phyloP scores from a whole-genome alignment of 108 stramenopile species.

The Skeletonema tropicum region DNA sequence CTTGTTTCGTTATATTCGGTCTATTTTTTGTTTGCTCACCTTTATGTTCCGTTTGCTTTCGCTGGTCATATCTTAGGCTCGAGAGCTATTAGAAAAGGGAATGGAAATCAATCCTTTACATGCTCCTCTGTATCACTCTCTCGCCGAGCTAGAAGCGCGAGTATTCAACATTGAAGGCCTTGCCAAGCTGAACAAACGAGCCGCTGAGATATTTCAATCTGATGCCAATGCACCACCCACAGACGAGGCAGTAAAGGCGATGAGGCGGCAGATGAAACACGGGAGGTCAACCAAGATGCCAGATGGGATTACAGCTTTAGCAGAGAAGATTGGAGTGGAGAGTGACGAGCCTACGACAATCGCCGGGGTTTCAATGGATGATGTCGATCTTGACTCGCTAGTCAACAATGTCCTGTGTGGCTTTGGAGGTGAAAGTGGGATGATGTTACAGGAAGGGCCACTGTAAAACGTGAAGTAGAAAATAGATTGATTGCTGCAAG shows the following conservation, averaged over 20 bases:
- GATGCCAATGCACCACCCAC: slow-evolving; percentile 61
- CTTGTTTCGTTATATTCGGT: neutral
- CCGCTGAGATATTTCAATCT: slow-evolving; percentile 66
- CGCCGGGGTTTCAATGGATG: slow-evolving; percentile 22
- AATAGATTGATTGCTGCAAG: neutral
- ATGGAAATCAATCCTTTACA: slow-evolving; percentile 79
- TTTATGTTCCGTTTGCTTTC: neutral
- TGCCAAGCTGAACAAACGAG: slow-evolving; percentile 72
- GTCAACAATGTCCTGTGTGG: slow-evolving; percentile 38
- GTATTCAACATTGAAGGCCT: slow-evolving; percentile 87
- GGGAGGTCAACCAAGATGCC: slow-evolving; percentile 36
- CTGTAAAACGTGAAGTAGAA: neutral
- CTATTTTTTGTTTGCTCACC: neutral
- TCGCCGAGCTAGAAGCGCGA: slow-evolving; percentile 86
- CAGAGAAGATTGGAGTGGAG: slow-evolving; percentile 65
- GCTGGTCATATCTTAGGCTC: slow-evolving; percentile 35
- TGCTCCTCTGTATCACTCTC: slow-evolving; percentile 85
- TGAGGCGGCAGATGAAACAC: slow-evolving; percentile 52
- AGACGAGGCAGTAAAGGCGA: slow-evolving; percentile 45
- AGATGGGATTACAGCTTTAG: slow-evolving; percentile 53
- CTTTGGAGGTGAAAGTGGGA: slow-evolving; percentile 17
- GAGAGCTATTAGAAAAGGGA: slow-evolving; percentile 75
- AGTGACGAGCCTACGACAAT: slow-evolving; percentile 30
- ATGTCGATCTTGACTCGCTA: slow-evolving; percentile 37
- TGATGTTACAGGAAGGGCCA: slow-evolving; percentile 2